These are phyloP conservation scores for Sclerotinia glacialis DNA, from an alignment of 2,329 filamentous ascomycete genomes.

Conservation along the genomic window DNA sequence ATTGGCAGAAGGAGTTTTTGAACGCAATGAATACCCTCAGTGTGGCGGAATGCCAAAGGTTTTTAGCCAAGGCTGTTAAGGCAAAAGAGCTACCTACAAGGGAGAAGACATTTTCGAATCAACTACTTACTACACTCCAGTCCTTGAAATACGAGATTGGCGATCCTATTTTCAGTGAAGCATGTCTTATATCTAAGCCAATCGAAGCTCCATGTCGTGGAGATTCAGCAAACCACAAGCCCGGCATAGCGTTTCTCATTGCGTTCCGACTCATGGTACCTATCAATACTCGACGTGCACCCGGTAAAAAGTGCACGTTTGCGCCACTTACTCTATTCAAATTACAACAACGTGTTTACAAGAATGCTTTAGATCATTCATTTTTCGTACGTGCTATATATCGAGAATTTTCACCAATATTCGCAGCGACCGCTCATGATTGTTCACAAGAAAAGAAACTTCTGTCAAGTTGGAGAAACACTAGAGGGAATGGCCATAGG, in stretches of 20 bases:
- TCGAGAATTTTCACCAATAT: conserved; percentile 56
- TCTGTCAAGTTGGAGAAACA: conserved; percentile 6
- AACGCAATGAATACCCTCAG: conserved; percentile 46
- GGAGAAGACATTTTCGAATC: conserved; percentile 47
- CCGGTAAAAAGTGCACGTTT: conserved; percentile 54
- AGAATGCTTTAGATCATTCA: conserved; percentile 52
- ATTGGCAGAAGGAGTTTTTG: conserved; percentile 56
- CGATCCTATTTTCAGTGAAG: conserved; percentile 47
- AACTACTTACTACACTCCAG: conserved; percentile 46
- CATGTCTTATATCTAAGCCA: conserved; percentile 45
- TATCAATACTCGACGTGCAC: conserved; percentile 54
- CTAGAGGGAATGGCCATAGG: not conserved
- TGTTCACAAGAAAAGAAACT: conserved; percentile 1
- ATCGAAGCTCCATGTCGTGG: conserved; percentile 45
- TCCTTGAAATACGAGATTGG: conserved; percentile 44
- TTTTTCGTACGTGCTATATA: conserved; percentile 60
- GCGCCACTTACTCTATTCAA: conserved; percentile 64
- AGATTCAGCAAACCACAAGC: conserved; percentile 29
- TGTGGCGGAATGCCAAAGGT: conserved; percentile 43
- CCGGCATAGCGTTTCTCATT: conserved; percentile 45
- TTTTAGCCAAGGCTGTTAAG: conserved; percentile 38
- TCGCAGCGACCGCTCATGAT: conserved; percentile 29
- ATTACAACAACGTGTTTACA: conserved; percentile 60
- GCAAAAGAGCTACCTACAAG: conserved; percentile 41
- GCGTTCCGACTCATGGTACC: conserved; percentile 61